Percentiles rank a stretch among this genome's conserved stretches.
Evolutionary conservation across 495 filamentous ascomycete species (phyloP).

Genomic region (Tuber calosporum): DNA sequence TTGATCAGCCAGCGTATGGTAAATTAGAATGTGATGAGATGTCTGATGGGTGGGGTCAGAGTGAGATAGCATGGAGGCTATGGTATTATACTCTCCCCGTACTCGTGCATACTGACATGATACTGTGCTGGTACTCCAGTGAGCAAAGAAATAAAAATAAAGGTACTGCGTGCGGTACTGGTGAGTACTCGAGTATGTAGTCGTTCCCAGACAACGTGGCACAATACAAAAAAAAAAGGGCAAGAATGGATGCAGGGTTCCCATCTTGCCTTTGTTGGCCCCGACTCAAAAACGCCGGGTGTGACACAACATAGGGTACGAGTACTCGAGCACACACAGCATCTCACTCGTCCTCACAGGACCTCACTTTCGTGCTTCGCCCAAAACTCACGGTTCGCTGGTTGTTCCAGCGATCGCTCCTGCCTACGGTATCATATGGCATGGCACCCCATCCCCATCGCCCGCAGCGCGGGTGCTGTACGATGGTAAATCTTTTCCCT

Average conservation of each 20-base stretch:
- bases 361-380: too few relatives aligned
- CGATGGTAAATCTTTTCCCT: neutral
- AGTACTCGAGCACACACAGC: too few relatives aligned
- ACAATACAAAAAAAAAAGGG: slow-evolving; percentile 2
- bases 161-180: neutral
- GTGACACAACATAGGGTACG: neutral
- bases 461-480: neutral
- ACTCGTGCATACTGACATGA: neutral
- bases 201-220: slow-evolving; percentile 31
- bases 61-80: neutral
- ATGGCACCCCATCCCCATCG: too few relatives aligned
- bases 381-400: neutral
- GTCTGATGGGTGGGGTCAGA: neutral
- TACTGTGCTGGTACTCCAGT: neutral
- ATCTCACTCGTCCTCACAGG: neutral
- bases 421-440: neutral
- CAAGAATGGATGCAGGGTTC: slow-evolving; percentile 29
- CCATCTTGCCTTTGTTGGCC: slow-evolving; percentile 22
- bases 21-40: neutral
- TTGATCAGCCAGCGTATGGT: neutral
- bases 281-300: neutral
- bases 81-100: neutral
- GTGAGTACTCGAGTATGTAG: neutral
- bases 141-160: too few relatives aligned
- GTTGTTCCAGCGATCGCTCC: neutral